Conservation (phyloP, 345 rosid genomes). For the Lepidium aucheri region DNA sequence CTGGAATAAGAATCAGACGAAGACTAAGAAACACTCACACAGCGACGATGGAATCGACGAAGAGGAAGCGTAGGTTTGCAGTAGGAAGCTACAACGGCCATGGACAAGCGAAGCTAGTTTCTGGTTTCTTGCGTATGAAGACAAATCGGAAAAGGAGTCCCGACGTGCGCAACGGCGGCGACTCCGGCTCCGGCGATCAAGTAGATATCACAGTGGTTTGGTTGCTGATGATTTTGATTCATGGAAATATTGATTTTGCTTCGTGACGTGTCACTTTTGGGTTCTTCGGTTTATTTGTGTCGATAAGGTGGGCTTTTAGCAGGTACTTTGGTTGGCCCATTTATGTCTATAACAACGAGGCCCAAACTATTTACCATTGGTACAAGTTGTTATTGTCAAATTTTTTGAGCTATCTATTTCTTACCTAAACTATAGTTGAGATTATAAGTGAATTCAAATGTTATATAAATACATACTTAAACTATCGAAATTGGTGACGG, state of each 20-base stretch:
- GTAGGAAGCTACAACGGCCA: constrained; percentile 42
- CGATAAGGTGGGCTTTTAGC: not conserved
- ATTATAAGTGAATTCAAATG: no score
- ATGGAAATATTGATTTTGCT: not conserved
- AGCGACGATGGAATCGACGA: constrained; percentile 27
- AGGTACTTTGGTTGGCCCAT: not conserved
- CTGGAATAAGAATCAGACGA: not conserved
- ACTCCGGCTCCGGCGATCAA: not conserved
- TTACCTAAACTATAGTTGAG: no score
- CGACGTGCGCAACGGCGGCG: not conserved
- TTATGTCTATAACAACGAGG: not conserved
- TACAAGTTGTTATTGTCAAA: no score
- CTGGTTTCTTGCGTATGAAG: no score
- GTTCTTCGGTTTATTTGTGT: not conserved
- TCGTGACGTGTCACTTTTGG: not conserved
- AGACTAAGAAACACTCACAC: constrained; percentile 23
- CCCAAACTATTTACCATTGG: no score
- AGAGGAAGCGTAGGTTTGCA: constrained; percentile 50
- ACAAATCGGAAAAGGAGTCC: not conserved
- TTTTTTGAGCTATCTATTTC: no score
- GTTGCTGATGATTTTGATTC: not conserved
- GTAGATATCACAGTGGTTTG: not conserved
- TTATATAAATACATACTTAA: no score
- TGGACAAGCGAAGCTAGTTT: constrained; percentile 6
- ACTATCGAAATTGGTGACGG: no score